These are phyloP conservation scores for Corymbia calophylla DNA, from an alignment of 441 rosid genomes.

Conservation along the genomic window DNA sequence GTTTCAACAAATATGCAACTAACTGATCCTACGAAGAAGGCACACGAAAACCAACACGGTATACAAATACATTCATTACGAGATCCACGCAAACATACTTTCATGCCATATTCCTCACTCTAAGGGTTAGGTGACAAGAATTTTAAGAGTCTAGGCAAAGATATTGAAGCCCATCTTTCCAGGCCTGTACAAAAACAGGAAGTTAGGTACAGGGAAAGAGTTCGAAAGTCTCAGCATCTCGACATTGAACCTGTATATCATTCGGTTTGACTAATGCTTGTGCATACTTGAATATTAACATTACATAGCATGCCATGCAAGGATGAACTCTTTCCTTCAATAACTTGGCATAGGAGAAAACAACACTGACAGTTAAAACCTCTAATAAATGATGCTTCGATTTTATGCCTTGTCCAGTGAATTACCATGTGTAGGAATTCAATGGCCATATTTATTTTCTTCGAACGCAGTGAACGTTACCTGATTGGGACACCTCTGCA, in stretches of 20 bases:
- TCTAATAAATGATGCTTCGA: not conserved
- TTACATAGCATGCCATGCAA: not conserved
- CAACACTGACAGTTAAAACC: not conserved
- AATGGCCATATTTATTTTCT: not conserved
- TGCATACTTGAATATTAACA: not conserved
- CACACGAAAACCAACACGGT: not conserved
- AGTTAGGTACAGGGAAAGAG: not conserved
- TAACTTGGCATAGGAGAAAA: not conserved
- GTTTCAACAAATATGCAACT: not conserved
- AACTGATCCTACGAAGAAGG: not conserved
- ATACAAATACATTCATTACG: not conserved
- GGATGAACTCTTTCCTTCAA: not conserved
- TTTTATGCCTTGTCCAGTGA: not conserved
- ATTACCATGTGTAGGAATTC: not conserved
- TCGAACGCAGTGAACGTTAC: conserved; percentile 2
- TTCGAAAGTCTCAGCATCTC: not conserved
- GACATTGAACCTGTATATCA: not conserved
- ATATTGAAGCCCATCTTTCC: not conserved
- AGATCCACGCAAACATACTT: not conserved
- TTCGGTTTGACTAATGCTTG: not conserved
- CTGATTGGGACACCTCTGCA: conserved; percentile 16
- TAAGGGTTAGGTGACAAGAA: not conserved
- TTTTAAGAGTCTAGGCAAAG: not conserved
- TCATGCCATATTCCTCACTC: not conserved
- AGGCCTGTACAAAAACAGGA: not conserved